Evolutionary conservation across 2,329 filamentous ascomycete species (phyloP).

Genomic region (Xylaria multiplex): DNA sequence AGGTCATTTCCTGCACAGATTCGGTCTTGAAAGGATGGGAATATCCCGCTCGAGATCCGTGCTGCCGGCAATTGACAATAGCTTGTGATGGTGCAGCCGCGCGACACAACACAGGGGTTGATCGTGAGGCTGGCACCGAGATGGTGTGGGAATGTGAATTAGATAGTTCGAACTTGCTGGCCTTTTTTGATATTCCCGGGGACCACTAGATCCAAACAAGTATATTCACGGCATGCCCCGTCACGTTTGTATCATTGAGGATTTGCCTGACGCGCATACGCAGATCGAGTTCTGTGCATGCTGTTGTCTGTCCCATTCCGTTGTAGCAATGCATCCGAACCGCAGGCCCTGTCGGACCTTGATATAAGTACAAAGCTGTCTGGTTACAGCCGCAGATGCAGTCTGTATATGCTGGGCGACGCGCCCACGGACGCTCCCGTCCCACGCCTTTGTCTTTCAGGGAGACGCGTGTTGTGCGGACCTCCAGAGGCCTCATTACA

Average conservation of each 20-base stretch:
- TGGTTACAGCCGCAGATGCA: conserved; percentile 27
- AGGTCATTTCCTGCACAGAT: not conserved
- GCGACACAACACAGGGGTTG: conserved; percentile 40
- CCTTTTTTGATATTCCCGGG: not conserved
- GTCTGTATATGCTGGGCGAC: conserved; percentile 21
- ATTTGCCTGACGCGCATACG: conserved; percentile 4
- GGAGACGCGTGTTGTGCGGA: conserved; percentile 18
- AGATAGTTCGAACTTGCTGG: conserved; percentile 6
- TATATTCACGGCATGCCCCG: conserved; percentile 4
- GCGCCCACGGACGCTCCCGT: conserved; percentile 31
- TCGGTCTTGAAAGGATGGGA: conserved; percentile 13
- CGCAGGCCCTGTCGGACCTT: conserved; percentile 10
- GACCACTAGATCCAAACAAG: conserved; percentile 1
- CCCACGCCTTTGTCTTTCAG: conserved; percentile 20
- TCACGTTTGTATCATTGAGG: conserved; percentile 9
- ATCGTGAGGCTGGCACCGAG: conserved; percentile 43
- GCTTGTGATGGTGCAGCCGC: conserved; percentile 29
- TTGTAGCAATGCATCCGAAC: conserved; percentile 28
- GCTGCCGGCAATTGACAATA: conserved; percentile 12
- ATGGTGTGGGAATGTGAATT: conserved; percentile 14
- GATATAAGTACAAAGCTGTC: conserved; percentile 16
- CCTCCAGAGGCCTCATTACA: conserved; percentile 23
- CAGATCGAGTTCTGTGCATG: conserved; percentile 6
- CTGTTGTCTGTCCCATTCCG: conserved; percentile 6
- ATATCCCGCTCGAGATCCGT: conserved; percentile 8